Base-by-base conservation (phyloP, 805 yeast genomes). In the Candida ulmi region DNA sequence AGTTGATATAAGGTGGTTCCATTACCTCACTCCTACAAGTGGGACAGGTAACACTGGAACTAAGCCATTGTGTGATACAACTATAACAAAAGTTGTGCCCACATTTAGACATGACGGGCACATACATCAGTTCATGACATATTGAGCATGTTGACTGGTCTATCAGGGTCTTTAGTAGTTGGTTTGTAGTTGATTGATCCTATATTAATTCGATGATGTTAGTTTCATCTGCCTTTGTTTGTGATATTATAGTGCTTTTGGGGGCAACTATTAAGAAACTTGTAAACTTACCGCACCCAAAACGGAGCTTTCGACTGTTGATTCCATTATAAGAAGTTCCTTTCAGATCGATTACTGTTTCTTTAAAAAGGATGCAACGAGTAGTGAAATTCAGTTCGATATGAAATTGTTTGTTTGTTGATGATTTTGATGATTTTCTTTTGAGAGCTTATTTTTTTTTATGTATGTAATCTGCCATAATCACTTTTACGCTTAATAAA, bases 21-120 rank as follows among this genome's bases (percentile, higher is more conserved):
- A 57, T 65, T 33, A 82, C 62, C 2, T 65, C 65, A 8, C 58
- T 55, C 21, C 91, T 67, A 50, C 91, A 83, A 8, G 80, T 65
- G 0, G 93, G 91, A 57, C 93, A 83, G n/a, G 75, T 68, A 38
- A 71, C 61, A 40, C 72, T 74, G 31, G 63, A 69, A 13, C 63
- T 63, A 34, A 82, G 72, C 91, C 93, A 83, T 18, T 70, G 67
- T 16, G 65, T 61, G n/a, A 82, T 54, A 54, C 91, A 76, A 36
- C 65, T 72, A 54, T 83, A 83, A 58, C 91, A 84, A 49, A 77
- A 83, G 24, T 83, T 74, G 54, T 84, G 93, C 2, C 91, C 91
- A 62, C 93, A 84, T 11, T 66, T 57, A 0, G 78, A 65, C 49
- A 76, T 63, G 50, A 78, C 75, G 2, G 93, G 91, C 2, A 72